A percentile compares a stretch with the other conserved stretches of the same genome.
phyloP scores from a whole-genome alignment of 257 asterid species.

The Asclepias syriaca region DNA sequence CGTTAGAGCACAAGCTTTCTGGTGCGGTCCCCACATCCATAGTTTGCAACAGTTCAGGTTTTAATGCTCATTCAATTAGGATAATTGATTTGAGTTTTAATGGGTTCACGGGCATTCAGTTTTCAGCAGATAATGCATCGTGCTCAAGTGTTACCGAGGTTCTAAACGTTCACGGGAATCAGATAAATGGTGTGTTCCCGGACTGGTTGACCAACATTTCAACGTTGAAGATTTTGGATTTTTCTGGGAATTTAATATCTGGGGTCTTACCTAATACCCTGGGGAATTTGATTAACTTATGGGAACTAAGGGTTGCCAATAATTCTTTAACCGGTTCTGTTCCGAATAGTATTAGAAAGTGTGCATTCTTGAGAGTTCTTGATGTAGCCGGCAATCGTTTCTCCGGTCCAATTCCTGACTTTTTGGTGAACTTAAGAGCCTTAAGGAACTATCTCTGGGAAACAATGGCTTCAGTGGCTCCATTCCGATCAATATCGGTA shows the following conservation, averaged over 20 bases:
- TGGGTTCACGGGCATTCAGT: conserved; percentile 63
- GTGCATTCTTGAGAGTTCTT: conserved; percentile 42
- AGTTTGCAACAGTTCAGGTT: conserved; percentile 41
- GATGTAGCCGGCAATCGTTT: conserved; percentile 54
- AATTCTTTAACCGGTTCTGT: conserved; percentile 53
- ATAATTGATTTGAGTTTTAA: conserved; percentile 60
- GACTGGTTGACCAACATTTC: conserved; percentile 36
- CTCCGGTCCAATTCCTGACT: conserved; percentile 48
- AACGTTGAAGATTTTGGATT: conserved; percentile 44
- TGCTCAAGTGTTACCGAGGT: conserved; percentile 50
- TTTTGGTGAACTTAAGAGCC: conserved; percentile 39
- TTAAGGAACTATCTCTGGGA: conserved; percentile 46
- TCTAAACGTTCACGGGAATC: conserved; percentile 71
- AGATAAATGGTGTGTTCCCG: conserved; percentile 58
- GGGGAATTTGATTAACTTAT: conserved; percentile 42
- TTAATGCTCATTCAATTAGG: conserved; percentile 46
- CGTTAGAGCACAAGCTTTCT: conserved; percentile 53
- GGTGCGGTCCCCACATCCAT: conserved; percentile 61
- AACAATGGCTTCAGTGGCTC: conserved; percentile 48
- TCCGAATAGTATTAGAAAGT: conserved; percentile 39
- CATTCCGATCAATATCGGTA: conserved; percentile 47
- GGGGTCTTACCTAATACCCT: conserved; percentile 47
- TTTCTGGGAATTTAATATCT: conserved; percentile 56
- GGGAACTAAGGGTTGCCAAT: conserved; percentile 58
- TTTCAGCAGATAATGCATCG: conserved; percentile 18